Evolutionary conservation across 768 basidiomycete species (phyloP).

Genomic region (Pulveroboletus sp.): DNA sequence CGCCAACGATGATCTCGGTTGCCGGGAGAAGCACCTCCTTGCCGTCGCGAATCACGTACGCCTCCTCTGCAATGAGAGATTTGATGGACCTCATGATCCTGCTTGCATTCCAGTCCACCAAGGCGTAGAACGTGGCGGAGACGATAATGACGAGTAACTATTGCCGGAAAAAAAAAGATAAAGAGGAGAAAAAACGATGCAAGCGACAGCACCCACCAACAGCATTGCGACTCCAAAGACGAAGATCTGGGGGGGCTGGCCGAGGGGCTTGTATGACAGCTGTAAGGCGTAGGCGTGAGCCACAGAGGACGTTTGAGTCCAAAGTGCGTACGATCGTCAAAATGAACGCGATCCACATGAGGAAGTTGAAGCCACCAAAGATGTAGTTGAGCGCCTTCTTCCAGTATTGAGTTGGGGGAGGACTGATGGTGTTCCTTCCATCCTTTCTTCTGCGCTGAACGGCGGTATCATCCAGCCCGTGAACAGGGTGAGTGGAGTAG

Average conservation of each 20-base stretch:
- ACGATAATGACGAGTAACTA: conserved; percentile 40
- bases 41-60: conserved; percentile 49
- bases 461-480: conserved; percentile 43
- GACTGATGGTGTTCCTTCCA: conserved; percentile 47
- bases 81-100: conserved; percentile 53
- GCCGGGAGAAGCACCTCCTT: conserved; percentile 47
- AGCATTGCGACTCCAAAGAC: conserved; percentile 52
- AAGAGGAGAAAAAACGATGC: neutral
- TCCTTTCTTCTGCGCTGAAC: conserved; percentile 35
- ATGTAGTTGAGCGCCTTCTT: conserved; percentile 49
- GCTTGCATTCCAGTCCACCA: conserved; percentile 46
- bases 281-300: conserved; percentile 22
- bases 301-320: neutral
- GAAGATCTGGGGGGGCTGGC: conserved; percentile 37
- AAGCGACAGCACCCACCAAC: conserved; percentile 32
- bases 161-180: conserved; percentile 5
- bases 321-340: conserved; percentile 36
- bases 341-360: conserved; percentile 53
- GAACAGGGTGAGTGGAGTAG: conserved; percentile 36
- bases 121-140: conserved; percentile 44
- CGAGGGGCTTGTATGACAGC: conserved; percentile 51
- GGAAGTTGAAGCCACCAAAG: conserved; percentile 54
- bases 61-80: conserved; percentile 55
- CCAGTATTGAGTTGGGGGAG: conserved; percentile 44
- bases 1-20: conserved; percentile 54